Base-by-base conservation (phyloP, 208 protist species). In the Leishmania tarentolae region DNA sequence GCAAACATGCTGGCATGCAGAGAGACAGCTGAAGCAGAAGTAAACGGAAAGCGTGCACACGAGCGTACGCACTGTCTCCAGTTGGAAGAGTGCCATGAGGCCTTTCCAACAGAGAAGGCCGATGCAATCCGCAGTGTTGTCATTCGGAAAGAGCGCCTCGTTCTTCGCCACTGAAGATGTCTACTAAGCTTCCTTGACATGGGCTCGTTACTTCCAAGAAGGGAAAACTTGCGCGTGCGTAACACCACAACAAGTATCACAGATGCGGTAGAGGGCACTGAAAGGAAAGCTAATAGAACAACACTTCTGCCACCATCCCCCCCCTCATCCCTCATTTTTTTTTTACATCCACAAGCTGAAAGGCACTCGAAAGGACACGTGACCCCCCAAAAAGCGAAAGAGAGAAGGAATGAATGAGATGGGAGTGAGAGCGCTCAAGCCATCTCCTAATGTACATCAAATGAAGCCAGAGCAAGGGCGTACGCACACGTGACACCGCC, bases 391-490 rank as follows among this genome's bases (percentile, higher is more conserved):
- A 7, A 53, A 53, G 50, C 50, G 50, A 53, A 53, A 53, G 50
- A 53, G 21, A 53, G 19, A 35, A 15, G 13, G 1, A 28, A 1
- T 15, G 28, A 53, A 73, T 8, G n/a, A 13, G 31, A 40, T 66
- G 61, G 13, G 61, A 28, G 42, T 15, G 40, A 73, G 28, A 17
- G 44, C 3, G 8, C 6, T 28, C 6, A 0, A 28, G 24, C 21
- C 46, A 40, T 37, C n/a, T 28, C n/a, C 47, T 76, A 57, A 59
- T 59, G 31, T 76, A 76, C 71, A 76, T 76, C 31, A 21, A 76
- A 59, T 7, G n/a, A 72, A 28, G 61, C 24, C 24, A 40, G 3
- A 15, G 44, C 68, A 59, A 44, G 5, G 17, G 35, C 24, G 11
- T 8, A 17, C 3, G 1, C 47, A 44, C 17, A 42, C 7, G 44